These are phyloP conservation scores for Serendipita vermifera DNA, from an alignment of 768 basidiomycete genomes.

Conservation along the genomic window DNA sequence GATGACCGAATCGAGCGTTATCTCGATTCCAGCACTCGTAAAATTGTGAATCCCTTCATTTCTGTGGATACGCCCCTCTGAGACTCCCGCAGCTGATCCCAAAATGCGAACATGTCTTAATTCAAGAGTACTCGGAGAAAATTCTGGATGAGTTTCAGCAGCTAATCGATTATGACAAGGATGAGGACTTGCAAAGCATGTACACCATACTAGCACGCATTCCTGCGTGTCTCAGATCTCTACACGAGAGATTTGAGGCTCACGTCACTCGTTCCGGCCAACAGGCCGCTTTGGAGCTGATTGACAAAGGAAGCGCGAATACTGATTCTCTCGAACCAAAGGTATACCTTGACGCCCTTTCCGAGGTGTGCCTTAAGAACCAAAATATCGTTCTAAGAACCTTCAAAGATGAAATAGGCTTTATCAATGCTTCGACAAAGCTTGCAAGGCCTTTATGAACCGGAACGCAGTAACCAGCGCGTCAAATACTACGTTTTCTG, in stretches of 20 bases:
- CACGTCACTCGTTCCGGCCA: slow-evolving; percentile 89
- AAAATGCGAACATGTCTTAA: slow-evolving; percentile 79
- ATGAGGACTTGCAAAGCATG: slow-evolving; percentile 91
- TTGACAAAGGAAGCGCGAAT: slow-evolving; percentile 38
- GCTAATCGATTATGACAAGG: slow-evolving; percentile 83
- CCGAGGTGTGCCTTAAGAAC: slow-evolving; percentile 88
- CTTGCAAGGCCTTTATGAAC: slow-evolving; percentile 92
- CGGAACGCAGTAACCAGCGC: slow-evolving; percentile 77
- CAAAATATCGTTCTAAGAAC: slow-evolving; percentile 75
- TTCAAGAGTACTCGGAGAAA: slow-evolving; percentile 66
- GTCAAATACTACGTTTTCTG: slow-evolving; percentile 78
- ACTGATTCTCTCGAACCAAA: slow-evolving; percentile 66
- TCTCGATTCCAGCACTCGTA: slow-evolving; percentile 81
- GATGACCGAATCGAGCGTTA: slow-evolving; percentile 92
- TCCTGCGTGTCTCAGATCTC: slow-evolving; percentile 75
- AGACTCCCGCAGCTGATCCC: slow-evolving; percentile 24
- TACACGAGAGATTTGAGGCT: slow-evolving; percentile 85
- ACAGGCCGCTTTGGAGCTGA: slow-evolving; percentile 61
- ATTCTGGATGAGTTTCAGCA: slow-evolving; percentile 92
- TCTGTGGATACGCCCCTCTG: slow-evolving; percentile 35
- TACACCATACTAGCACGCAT: slow-evolving; percentile 86
- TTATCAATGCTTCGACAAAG: slow-evolving; percentile 84
- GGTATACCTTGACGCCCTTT: slow-evolving; percentile 81
- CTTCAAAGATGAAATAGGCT: slow-evolving; percentile 86
- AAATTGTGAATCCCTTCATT: slow-evolving; percentile 30